phyloP scores from a whole-genome alignment of 2,329 filamentous ascomycete genomes.

The Phoma herbarum region DNA sequence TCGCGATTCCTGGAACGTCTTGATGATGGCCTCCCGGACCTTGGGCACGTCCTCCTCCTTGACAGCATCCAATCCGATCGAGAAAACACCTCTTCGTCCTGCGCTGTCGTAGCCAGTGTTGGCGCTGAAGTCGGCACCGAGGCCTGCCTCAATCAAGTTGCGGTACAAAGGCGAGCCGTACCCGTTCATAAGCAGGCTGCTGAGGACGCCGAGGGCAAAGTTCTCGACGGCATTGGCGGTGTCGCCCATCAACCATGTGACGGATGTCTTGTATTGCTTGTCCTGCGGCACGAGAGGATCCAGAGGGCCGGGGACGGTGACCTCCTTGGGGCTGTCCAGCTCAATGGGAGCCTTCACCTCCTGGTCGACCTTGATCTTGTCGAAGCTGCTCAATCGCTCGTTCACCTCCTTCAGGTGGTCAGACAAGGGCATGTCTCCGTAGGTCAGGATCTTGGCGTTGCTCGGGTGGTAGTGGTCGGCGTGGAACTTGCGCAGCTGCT shows the following conservation, averaged over 20 bases:
- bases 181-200: constrained; percentile 86
- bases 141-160: constrained; percentile 84
- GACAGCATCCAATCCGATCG: constrained; percentile 90
- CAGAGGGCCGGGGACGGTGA: constrained; percentile 80
- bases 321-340: constrained; percentile 71
- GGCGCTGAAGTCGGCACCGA: constrained; percentile 92
- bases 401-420: constrained; percentile 84
- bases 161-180: constrained; percentile 95
- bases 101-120: constrained; percentile 92
- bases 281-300: constrained; percentile 87
- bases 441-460: constrained; percentile 95
- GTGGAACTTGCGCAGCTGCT: constrained; percentile 88
- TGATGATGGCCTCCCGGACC: constrained; percentile 76
- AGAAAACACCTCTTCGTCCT: constrained; percentile 81
- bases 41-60: constrained; percentile 79
- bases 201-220: constrained; percentile 84
- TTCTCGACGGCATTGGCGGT: constrained; percentile 84
- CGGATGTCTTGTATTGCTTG: constrained; percentile 91
- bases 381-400: constrained; percentile 76
- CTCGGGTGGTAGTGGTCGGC: constrained; percentile 95
- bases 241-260: constrained; percentile 91
- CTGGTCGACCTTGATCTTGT: constrained; percentile 72
- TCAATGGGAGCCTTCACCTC: constrained; percentile 80
- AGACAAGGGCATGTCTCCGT: constrained; percentile 87
- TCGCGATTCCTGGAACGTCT: constrained; percentile 74